Evolutionary conservation across 768 basidiomycete genomes (phyloP), one percentile per base, ranked within the genome.

Genomic region (Vararia minispora): DNA sequence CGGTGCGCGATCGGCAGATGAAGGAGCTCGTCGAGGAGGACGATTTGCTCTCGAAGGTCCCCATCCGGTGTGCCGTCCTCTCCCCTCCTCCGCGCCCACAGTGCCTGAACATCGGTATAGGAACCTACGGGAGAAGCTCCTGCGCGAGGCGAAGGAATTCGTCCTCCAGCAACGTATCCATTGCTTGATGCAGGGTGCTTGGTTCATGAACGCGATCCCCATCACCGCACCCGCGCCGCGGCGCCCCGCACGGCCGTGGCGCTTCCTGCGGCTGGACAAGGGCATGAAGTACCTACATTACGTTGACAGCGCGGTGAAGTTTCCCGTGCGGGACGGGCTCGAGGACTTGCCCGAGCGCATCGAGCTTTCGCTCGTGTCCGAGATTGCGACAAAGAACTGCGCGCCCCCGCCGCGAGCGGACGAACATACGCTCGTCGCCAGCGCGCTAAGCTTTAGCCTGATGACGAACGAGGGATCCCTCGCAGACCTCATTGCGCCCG

Each of bases 101-200:
- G 2, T 30, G 6, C 14, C 21, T n/a, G 11, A 28, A 11, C 22
- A 13, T 26, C 17, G 21, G 8, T 8, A 1, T 50, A 91, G 88
- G 39, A 89, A 85, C 54, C 62, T 95, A 30, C 76, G 87, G 14
- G 77, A 76, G 29, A 86, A 87, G 47, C 65, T 95, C 16, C 85
- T 85, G 65, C 87, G 78, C 52, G 90, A 95, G 55, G 89, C 86
- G 11, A 87, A 75, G 47, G 86, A 89, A 52, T 92, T 91, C 51
- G 84, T 95, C 16, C 70, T 80, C 28, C 79, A 84, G 54, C 90
- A 95, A 58, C 71, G 90, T 37, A 80, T 91, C 52, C 80, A 86
- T 46, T 92, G 89, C 52, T 59, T 95, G 27, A 62, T 88, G 32
- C 81, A 89, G 54, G 90, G 90, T 23, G 83, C 87, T 16, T 95